phyloP scores from a whole-genome alignment of 371 early-diverging fungal species.

The Synchytrium microbalum region DNA sequence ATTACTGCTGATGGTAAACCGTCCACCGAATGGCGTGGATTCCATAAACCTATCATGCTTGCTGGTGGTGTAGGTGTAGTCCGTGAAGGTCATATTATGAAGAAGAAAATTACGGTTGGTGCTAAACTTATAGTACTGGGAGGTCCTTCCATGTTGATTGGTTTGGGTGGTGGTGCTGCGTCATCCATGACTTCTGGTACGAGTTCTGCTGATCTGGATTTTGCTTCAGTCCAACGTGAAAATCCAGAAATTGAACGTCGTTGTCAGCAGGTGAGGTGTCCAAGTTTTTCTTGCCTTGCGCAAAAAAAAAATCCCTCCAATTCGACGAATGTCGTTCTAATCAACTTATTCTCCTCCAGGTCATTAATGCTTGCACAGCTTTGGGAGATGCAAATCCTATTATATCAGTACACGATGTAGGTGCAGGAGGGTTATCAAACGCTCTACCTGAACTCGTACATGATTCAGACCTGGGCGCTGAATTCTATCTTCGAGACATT shows the following conservation, averaged over 20 bases:
- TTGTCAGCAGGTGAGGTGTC: slow-evolving; percentile 57
- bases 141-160: slow-evolving; percentile 95
- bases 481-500: slow-evolving; percentile 79
- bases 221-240: slow-evolving; percentile 94
- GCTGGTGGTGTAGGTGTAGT: slow-evolving; percentile 94
- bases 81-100: slow-evolving; percentile 75
- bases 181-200: slow-evolving; percentile 87
- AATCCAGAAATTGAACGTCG: slow-evolving; percentile 97
- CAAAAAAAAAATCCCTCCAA: too few relatives aligned
- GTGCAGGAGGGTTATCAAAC: slow-evolving; percentile 95
- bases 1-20: slow-evolving; percentile 28
- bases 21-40: slow-evolving; percentile 56
- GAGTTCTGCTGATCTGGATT: slow-evolving; percentile 83
- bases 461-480: slow-evolving; percentile 84
- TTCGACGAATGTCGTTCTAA: too few relatives aligned
- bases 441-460: slow-evolving; percentile 96
- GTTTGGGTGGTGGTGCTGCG: slow-evolving; percentile 96
- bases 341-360: too few relatives aligned
- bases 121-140: slow-evolving; percentile 83
- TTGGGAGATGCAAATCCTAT: slow-evolving; percentile 76
- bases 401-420: slow-evolving; percentile 93
- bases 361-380: slow-evolving; percentile 85
- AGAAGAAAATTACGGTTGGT: slow-evolving; percentile 73
- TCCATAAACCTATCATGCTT: slow-evolving; percentile 98
- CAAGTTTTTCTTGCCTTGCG: too few relatives aligned